Evolutionary conservation across 2,329 filamentous ascomycete genomes (phyloP), one percentile per base, ranked within the genome.

Genomic region (Monilinia polystroma): DNA sequence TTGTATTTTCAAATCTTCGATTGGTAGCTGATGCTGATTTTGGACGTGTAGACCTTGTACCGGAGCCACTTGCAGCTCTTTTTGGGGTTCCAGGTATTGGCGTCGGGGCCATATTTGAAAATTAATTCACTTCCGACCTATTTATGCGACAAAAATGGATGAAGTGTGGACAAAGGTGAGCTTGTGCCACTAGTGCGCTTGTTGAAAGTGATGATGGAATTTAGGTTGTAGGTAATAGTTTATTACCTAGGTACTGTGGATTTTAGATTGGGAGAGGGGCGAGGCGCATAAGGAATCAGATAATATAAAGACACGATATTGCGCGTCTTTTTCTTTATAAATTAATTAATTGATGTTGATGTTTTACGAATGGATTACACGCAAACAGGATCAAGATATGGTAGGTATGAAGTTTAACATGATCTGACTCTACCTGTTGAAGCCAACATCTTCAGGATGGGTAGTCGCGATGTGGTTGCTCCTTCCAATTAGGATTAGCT

Each of bases 1-100:
- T 72, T 20, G 72, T 66, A 66, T 73, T 75, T 38, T 74, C 72
- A 43, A 69, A 68, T 60, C 64, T 52, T 43, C 47, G 55, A 53
- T 66, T 69, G 47, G 68, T 54, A 45, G 69, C 68, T 58, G 67
- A 67, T 56, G 68, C 67, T 43, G 74, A 73, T 68, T 70, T 73
- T 35, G 74, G 72, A 35, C 73, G 73, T 60, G 64, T 66, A 38
- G 64, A 66, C 52, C 64, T 66, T 43, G 55, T 66, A 8, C 64
- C 64, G 62, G 64, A 60, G 64, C 64, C 47, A 53, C 55, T 66
- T 32, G 64, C 64, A 62, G 64, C 64, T 66, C 64, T 55, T 66
- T 55, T 52, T 1, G 64, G 64, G 45, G 64, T 66, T 62, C 55
- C 64, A 7, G 56, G 47, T 66, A 53, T 60, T 60, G 64, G 56